Evolutionary conservation across 495 filamentous ascomycete genomes (phyloP).

Genomic region (Neurospora sp.): DNA sequence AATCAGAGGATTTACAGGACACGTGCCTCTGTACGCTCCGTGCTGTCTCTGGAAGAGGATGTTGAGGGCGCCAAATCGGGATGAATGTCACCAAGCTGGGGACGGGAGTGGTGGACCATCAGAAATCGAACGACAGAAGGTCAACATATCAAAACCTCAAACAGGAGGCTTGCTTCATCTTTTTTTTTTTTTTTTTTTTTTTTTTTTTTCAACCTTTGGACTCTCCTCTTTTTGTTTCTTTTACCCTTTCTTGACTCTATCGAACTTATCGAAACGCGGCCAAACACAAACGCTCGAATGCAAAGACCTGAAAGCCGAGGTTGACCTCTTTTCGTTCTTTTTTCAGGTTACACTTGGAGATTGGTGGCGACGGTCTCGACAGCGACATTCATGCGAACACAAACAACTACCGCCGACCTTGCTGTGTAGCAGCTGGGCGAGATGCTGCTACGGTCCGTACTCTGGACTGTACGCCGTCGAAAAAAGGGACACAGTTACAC

Average conservation of each 20-base stretch:
- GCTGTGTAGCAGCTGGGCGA: neutral
- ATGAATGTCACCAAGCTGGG: neutral
- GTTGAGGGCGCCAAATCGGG: neutral
- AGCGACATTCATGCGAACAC: neutral
- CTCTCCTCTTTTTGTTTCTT: neutral
- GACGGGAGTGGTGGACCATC: neutral
- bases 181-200: neutral
- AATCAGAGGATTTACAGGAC: neutral
- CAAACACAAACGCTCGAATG: neutral
- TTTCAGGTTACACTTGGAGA: neutral
- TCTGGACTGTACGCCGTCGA: neutral
- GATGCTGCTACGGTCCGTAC: neutral
- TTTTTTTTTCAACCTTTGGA: neutral
- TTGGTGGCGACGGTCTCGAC: neutral
- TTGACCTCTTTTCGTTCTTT: neutral
- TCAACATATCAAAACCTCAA: neutral
- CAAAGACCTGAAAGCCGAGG: neutral
- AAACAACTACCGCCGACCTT: neutral
- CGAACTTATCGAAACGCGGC: neutral
- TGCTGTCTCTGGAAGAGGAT: neutral
- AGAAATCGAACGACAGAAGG: neutral
- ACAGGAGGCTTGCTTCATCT: neutral
- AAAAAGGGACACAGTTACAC: neutral
- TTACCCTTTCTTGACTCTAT: neutral
- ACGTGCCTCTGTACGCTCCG: neutral